These are phyloP conservation scores for Talaromyces liani DNA, from an alignment of 495 filamentous ascomycete species.

Conservation along the genomic window DNA sequence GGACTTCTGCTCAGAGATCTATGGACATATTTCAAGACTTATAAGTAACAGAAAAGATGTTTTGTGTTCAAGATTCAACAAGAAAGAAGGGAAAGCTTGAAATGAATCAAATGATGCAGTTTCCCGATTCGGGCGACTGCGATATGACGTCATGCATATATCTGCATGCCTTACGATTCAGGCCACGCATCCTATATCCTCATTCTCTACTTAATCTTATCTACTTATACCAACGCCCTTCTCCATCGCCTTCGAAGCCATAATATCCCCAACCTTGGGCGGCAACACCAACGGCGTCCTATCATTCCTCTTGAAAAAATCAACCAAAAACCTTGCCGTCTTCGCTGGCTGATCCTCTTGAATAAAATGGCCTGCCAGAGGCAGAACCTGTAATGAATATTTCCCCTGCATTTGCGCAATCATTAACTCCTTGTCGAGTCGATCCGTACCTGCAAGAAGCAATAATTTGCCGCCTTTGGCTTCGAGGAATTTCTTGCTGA, in stretches of 20 bases:
- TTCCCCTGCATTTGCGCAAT: conserved; percentile 99
- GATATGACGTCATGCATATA: neutral
- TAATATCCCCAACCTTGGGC: conserved; percentile 71
- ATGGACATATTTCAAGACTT: neutral
- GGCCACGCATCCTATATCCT: neutral
- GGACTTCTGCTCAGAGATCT: neutral
- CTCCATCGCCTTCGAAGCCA: conserved; percentile 40
- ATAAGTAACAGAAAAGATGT: neutral
- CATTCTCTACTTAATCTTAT: neutral
- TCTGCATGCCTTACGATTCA: conserved; percentile 1
- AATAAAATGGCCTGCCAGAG: conserved; percentile 91
- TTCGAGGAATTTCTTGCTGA: conserved; percentile 81
- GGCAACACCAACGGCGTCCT: conserved; percentile 76
- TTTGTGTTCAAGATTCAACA: neutral
- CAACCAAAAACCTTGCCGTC: conserved; percentile 73
- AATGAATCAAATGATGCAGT: neutral
- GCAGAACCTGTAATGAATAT: conserved; percentile 91
- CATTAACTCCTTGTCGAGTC: conserved; percentile 88
- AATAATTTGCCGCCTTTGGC: conserved; percentile 83
- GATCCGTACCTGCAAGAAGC: conserved; percentile 86
- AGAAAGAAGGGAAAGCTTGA: neutral
- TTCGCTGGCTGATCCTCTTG: conserved; percentile 92
- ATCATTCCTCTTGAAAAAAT: conserved; percentile 90
- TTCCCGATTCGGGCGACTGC: neutral
- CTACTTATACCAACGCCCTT: conserved; percentile 14